Base-by-base conservation (phyloP, 352 stramenopile genomes). In the Pythium biforme region DNA sequence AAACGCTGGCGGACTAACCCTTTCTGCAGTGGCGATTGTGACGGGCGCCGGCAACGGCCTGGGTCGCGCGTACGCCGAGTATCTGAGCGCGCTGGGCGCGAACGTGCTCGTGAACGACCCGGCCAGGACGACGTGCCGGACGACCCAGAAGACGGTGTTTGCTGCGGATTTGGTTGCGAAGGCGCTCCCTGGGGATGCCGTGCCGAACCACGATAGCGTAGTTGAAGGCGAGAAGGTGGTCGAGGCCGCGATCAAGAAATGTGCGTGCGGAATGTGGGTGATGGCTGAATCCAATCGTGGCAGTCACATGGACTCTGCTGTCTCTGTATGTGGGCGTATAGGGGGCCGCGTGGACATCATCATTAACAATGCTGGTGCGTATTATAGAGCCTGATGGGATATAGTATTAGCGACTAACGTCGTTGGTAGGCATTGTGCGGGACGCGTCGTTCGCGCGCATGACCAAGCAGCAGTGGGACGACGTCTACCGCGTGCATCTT, bases 301-400 rank as follows among this genome's bases (percentile, higher is more conserved):
- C n/a, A n/a, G n/a, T n/a, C n/a, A n/a, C n/a, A n/a, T n/a, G 41
- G 15, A 41, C 8, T 19, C 7, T 11, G 9, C 31, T 19, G 14
- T 41, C 5, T 34, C 4, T 34, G 34, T 41, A 19, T 41, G 34
- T 11, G 34, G 9, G 34, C 15, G 34, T 41, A 11, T 51, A 89
- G 80, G 79, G 74, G 93, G 89, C 0, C 74, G 83, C 11, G 78
- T 97, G 51, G 94, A 98, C 64, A 86, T 97, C 39, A 65, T 98
- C 10, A 75, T 98, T 46, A 98, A 98, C 74, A 98, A 98, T 69
- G 94, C 94, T 8, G 94, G 85, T 55, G 33, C 15, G 34, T 41
- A 17, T 14, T 10, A 34, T 34, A 34, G 31, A 34, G 5, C 5
- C 5, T 34, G 31, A 11, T 34, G 31, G 31, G 31, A n/a, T n/a